A percentile compares a stretch with the other conserved stretches of the same genome.
phyloP scores from a whole-genome alignment of 768 basidiomycete genomes.

The Rhodosporidiobolus odoratus region DNA sequence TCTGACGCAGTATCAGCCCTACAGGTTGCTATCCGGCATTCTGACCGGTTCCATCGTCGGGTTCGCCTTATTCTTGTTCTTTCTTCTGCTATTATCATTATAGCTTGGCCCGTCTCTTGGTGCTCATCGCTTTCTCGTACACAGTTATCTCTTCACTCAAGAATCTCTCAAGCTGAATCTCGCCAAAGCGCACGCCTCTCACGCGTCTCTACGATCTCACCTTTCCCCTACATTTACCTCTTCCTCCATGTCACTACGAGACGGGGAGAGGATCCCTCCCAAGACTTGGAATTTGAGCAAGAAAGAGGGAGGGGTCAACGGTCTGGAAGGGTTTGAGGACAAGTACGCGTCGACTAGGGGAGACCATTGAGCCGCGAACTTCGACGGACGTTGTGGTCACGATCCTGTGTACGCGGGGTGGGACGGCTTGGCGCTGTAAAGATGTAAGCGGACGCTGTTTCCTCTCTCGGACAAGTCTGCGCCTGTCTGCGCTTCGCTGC shows the following conservation, averaged over 20 bases:
- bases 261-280: not conserved
- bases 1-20: not conserved
- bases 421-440: no score
- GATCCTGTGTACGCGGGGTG: no score
- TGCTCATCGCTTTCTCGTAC: not conserved
- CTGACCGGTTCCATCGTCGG: constrained; percentile 14
- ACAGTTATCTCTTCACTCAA: constrained; percentile 28
- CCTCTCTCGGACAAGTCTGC: no score
- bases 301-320: constrained; percentile 11
- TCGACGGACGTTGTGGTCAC: no score
- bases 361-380: constrained; percentile 25
- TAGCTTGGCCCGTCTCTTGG: no score
- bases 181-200: constrained; percentile 2
- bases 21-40: not conserved
- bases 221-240: not conserved
- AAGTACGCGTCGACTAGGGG: constrained; percentile 26
- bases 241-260: no score
- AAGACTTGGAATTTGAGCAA: not conserved
- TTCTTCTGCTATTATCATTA: not conserved
- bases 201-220: not conserved
- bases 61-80: not conserved
- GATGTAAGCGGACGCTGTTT: no score
- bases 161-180: constrained; percentile 28
- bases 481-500: no score
- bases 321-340: constrained; percentile 21